These are phyloP conservation scores for Tolypocladium guangdongense DNA, from an alignment of 2,329 filamentous ascomycete species.

Conservation along the genomic window DNA sequence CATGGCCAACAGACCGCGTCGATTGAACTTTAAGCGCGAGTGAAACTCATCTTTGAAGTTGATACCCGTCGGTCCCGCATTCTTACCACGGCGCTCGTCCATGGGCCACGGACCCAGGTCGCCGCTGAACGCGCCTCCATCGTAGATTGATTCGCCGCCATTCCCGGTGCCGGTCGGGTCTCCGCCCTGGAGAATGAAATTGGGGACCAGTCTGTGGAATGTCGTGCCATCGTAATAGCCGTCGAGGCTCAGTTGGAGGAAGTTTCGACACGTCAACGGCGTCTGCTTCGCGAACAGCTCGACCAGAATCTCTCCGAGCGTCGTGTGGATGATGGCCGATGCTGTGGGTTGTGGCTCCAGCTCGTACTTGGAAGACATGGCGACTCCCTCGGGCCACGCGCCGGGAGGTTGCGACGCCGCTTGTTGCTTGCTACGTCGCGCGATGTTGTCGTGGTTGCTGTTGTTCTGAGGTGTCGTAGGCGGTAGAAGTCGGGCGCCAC, in stretches of 20 bases:
- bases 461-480: neutral
- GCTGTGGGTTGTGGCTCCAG: slow-evolving; percentile 91
- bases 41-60: slow-evolving; percentile 81
- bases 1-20: slow-evolving; percentile 88
- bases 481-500: neutral
- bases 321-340: slow-evolving; percentile 84
- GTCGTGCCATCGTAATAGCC: slow-evolving; percentile 91
- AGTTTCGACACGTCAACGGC: slow-evolving; percentile 85
- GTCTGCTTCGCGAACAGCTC: slow-evolving; percentile 94
- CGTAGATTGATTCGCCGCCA: slow-evolving; percentile 86
- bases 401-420: neutral
- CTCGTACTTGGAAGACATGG: slow-evolving; percentile 89
- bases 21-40: slow-evolving; percentile 82
- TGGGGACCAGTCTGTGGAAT: slow-evolving; percentile 86
- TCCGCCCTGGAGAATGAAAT: slow-evolving; percentile 89
- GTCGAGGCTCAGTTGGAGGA: slow-evolving; percentile 87
- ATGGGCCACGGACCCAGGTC: slow-evolving; percentile 64
- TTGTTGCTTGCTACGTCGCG: neutral
- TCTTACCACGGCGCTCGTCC: slow-evolving; percentile 51
- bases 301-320: slow-evolving; percentile 76
- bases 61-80: slow-evolving; percentile 47
- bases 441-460: neutral
- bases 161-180: slow-evolving; percentile 89
- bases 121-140: slow-evolving; percentile 64
- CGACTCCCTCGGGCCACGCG: neutral